A percentile compares a stretch with the other conserved stretches of the same genome.
These are phyloP conservation scores for Artemisia argyi DNA, from an alignment of 129 eudicot genomes.

Conservation along the genomic window DNA sequence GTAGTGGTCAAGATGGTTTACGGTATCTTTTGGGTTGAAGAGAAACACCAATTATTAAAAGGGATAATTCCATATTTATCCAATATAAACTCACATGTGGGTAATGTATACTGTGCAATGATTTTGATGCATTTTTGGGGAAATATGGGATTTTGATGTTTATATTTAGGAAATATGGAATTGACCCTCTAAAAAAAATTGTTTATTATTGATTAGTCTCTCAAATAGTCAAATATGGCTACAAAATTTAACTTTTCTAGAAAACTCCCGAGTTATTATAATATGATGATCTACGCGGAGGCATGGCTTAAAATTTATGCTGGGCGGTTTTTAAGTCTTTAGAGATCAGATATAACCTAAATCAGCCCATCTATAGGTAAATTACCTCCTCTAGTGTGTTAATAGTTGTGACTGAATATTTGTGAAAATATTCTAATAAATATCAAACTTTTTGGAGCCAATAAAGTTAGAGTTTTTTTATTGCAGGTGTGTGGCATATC, in stretches of 20 bases:
- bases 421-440: neutral
- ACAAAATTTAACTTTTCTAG: neutral
- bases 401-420: neutral
- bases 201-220: neutral
- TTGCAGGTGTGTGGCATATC: conserved; percentile 76
- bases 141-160: too few relatives aligned
- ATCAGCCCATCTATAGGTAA: neutral
- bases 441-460: too few relatives aligned
- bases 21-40: too few relatives aligned
- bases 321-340: neutral
- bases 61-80: too few relatives aligned
- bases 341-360: neutral
- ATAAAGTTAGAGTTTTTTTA: neutral
- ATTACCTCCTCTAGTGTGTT: neutral
- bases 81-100: too few relatives aligned
- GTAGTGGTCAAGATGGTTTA: neutral
- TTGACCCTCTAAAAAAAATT: too few relatives aligned
- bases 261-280: too few relatives aligned
- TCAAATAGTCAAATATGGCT: neutral
- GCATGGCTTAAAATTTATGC: neutral
- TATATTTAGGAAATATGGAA: too few relatives aligned
- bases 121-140: too few relatives aligned
- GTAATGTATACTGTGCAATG: too few relatives aligned
- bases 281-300: too few relatives aligned
- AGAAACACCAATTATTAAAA: too few relatives aligned